Evolutionary conservation across 179 eudicot species (phyloP).

Genomic region (Carnegiea gigantea): DNA sequence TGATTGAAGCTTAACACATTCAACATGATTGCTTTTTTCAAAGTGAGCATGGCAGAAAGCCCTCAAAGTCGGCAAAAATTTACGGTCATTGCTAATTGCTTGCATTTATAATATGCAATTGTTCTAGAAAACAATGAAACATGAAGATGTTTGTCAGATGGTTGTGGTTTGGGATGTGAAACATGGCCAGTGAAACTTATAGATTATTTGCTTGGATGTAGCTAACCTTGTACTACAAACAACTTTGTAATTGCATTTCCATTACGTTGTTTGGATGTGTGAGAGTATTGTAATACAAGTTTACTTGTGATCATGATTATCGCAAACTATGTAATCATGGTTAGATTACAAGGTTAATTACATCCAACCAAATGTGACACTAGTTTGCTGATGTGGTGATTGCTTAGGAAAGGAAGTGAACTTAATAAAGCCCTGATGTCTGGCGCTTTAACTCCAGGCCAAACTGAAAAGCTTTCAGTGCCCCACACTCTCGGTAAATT

Average conservation of each 20-base stretch:
- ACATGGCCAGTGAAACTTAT: background rate
- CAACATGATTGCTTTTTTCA: background rate
- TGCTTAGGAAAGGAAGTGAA: background rate
- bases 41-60: background rate
- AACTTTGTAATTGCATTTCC: too few relatives aligned
- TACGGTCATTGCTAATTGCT: background rate
- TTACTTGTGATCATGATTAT: too few relatives aligned
- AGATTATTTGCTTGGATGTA: too few relatives aligned
- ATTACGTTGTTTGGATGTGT: too few relatives aligned
- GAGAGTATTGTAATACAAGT: too few relatives aligned
- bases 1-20: background rate
- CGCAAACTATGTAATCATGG: too few relatives aligned
- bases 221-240: too few relatives aligned
- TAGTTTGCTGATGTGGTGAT: too few relatives aligned
- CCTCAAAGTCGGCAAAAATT: background rate
- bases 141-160: background rate
- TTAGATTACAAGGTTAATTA: too few relatives aligned
- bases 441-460: background rate
- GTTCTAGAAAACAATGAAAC: background rate
- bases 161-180: conserved; percentile 5
- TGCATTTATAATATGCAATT: background rate
- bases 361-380: too few relatives aligned
- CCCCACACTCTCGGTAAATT: background rate
- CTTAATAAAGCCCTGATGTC: background rate
- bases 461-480: background rate